phyloP scores from a whole-genome alignment of 108 stramenopile genomes.

The Fragilaria crotonensis region DNA sequence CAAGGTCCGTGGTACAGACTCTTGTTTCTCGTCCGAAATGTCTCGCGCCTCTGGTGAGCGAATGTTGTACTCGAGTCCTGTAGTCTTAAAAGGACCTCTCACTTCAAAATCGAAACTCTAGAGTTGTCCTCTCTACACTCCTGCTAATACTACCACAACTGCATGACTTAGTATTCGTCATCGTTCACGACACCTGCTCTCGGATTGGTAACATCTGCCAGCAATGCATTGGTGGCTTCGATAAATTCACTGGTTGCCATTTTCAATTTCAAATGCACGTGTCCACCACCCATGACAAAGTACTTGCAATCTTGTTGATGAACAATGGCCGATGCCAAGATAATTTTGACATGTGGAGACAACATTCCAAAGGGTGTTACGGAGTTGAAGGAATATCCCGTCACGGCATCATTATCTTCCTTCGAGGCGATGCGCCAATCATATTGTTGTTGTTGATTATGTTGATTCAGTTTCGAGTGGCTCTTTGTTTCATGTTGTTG shows the following conservation, averaged over 20 bases:
- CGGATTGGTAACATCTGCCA: constrained; percentile 19
- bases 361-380: constrained; percentile 81
- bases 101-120: too few species aligned
- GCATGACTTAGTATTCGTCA: too few species aligned
- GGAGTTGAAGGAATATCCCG: constrained; percentile 69
- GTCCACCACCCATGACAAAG: constrained; percentile 81
- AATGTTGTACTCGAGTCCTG: too few species aligned
- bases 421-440: constrained; percentile 62
- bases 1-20: too few species aligned
- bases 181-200: too few species aligned
- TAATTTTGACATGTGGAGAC: constrained; percentile 38
- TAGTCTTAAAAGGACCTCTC: too few species aligned
- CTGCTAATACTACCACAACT: too few species aligned
- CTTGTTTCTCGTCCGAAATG: too few species aligned
- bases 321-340: constrained; percentile 46
- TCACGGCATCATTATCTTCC: constrained; percentile 59
- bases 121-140: too few species aligned
- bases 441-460: not conserved
- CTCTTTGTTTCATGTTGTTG: constrained; percentile 45
- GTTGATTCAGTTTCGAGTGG: constrained; percentile 24
- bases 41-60: too few species aligned
- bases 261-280: constrained; percentile 73
- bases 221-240: constrained; percentile 23
- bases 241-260: constrained; percentile 67
- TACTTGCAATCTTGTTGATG: constrained; percentile 21